phyloP scores from a whole-genome alignment of 2,329 filamentous ascomycete species.

The Alternaria conjuncta region DNA sequence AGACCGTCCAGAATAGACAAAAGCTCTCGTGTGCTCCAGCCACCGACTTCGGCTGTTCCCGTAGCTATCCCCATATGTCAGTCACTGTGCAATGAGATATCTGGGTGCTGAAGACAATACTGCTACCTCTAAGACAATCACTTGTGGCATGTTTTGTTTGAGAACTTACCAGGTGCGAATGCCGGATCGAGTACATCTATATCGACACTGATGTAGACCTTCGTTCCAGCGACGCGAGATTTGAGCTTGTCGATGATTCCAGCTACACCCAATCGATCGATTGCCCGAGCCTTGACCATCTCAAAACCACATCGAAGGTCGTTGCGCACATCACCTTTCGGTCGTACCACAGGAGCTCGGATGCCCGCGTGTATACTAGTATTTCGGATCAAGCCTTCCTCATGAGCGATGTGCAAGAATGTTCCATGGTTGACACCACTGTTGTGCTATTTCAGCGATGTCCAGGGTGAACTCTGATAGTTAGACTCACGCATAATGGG shows the following conservation, averaged over 20 bases:
- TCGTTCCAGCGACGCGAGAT: constrained; percentile 58
- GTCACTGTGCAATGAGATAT: background rate
- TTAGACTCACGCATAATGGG: constrained; percentile 61
- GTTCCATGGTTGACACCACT: constrained; percentile 66
- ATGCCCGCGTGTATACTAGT: constrained; percentile 68
- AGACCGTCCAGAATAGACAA: constrained; percentile 65
- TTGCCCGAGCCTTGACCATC: constrained; percentile 62
- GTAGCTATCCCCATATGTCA: constrained; percentile 49
- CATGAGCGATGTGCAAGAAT: constrained; percentile 67
- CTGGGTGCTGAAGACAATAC: too few species aligned
- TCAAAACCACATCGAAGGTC: constrained; percentile 66
- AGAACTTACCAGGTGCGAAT: constrained; percentile 57
- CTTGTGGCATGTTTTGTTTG: background rate
- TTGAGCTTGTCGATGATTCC: constrained; percentile 59
- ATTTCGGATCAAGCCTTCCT: constrained; percentile 65
- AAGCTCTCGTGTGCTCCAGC: constrained; percentile 67
- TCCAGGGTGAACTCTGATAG: background rate
- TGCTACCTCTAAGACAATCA: too few species aligned
- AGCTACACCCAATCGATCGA: constrained; percentile 57
- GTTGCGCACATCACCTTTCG: constrained; percentile 61
- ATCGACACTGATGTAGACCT: constrained; percentile 64
- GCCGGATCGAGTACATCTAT: constrained; percentile 65
- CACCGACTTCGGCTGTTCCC: constrained; percentile 67
- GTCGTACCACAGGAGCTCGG: constrained; percentile 59
- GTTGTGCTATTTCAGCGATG: constrained; percentile 2